Conservation (phyloP, 2,329 filamentous ascomycete genomes). For the Clonostachys sp. region DNA sequence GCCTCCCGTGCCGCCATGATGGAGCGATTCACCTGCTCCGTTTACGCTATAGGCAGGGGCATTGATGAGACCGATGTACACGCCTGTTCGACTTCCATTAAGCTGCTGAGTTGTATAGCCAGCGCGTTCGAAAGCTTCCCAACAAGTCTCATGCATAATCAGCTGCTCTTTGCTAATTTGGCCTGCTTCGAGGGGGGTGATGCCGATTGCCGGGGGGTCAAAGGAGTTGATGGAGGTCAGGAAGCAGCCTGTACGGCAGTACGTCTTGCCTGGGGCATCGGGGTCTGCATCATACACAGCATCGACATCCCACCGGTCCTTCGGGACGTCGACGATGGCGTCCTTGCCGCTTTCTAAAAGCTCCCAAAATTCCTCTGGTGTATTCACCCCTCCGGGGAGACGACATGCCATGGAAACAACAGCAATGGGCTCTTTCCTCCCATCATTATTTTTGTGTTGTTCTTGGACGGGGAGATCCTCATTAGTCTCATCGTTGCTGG, state of each 20-base stretch:
- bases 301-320: constrained; percentile 36
- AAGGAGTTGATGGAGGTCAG: constrained; percentile 19
- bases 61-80: constrained; percentile 36
- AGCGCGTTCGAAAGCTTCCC: constrained; percentile 42
- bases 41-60: constrained; percentile 1
- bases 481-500: background rate
- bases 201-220: constrained; percentile 39
- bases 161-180: constrained; percentile 44
- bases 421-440: constrained; percentile 15
- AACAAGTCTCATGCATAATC: constrained; percentile 40
- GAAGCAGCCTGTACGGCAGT: constrained; percentile 8
- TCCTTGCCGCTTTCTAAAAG: constrained; percentile 24
- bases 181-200: constrained; percentile 38
- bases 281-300: constrained; percentile 24
- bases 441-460: too few species aligned
- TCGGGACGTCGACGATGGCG: constrained; percentile 27
- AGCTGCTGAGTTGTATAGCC: constrained; percentile 38
- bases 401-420: constrained; percentile 34
- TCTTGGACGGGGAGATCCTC: background rate
- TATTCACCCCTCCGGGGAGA: constrained; percentile 28
- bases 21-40: background rate
- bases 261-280: constrained; percentile 6
- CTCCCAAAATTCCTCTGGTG: constrained; percentile 31
- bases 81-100: constrained; percentile 35
- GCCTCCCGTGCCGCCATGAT: constrained; percentile 6